Conservation (phyloP, 192 early-diverging fungal species). For the Coemansia sp. region DNA sequence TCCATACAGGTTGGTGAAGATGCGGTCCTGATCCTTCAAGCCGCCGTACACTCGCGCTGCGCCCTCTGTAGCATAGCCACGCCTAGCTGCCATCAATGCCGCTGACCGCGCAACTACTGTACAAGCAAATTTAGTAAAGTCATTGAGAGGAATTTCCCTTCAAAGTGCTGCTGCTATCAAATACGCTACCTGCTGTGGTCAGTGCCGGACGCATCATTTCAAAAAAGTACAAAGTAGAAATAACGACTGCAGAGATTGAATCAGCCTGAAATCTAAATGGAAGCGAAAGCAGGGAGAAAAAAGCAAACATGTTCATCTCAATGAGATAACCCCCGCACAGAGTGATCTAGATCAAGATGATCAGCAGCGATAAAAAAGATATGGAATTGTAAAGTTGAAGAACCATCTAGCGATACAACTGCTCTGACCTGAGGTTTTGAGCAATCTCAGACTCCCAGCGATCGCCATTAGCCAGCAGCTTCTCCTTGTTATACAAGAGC, state of each 20-base stretch:
- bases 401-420: slow-evolving; percentile 58
- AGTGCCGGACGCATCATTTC: slow-evolving; percentile 16
- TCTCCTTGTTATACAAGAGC: slow-evolving; percentile 97
- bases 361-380: neutral
- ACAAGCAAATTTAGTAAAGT: too few relatives aligned
- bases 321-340: neutral
- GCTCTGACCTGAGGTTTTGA: slow-evolving; percentile 65
- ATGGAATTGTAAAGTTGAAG: neutral
- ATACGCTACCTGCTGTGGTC: slow-evolving; percentile 7
- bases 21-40: slow-evolving; percentile 90
- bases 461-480: slow-evolving; percentile 94
- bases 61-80: too few relatives aligned
- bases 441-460: slow-evolving; percentile 96
- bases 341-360: neutral
- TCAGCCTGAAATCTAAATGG: neutral
- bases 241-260: neutral
- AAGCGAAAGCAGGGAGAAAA: neutral
- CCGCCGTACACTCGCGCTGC: slow-evolving; percentile 56
- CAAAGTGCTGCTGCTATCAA: slow-evolving; percentile 15
- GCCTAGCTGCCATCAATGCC: too few relatives aligned
- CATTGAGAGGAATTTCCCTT: neutral
- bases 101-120: too few relatives aligned
- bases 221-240: neutral
- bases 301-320: neutral
- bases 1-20: slow-evolving; percentile 97